phyloP scores from a whole-genome alignment of 2,329 filamentous ascomycete genomes.

The Arthrobotrys entomopaga region DNA sequence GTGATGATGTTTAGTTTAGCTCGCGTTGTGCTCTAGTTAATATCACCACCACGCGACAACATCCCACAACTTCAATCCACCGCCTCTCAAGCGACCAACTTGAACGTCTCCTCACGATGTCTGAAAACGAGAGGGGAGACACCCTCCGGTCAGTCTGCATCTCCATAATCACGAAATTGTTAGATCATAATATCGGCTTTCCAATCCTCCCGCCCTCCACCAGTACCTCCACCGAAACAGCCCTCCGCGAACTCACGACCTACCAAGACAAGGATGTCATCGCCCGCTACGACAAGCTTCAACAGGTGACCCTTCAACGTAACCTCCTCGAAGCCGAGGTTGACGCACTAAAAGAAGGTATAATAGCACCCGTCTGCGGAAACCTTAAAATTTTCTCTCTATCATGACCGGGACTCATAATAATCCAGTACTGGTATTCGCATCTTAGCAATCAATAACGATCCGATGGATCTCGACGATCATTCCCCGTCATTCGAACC shows the following conservation, averaged over 20 bases:
- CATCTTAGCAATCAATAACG: slow-evolving; percentile 29
- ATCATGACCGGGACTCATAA: slow-evolving; percentile 36
- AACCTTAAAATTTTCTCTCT: background rate
- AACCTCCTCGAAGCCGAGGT: slow-evolving; percentile 41
- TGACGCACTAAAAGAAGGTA: slow-evolving; percentile 44
- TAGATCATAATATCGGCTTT: slow-evolving; percentile 46
- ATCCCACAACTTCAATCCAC: background rate
- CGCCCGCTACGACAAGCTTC: slow-evolving; percentile 35
- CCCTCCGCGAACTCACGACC: slow-evolving; percentile 31
- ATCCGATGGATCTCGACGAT: slow-evolving; percentile 52
- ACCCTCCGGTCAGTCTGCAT: slow-evolving; percentile 33
- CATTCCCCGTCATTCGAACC: slow-evolving; percentile 14
- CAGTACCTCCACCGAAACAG: slow-evolving; percentile 23
- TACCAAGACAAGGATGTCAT: slow-evolving; percentile 28
- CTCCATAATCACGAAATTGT: slow-evolving; percentile 38
- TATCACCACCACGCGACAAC: slow-evolving; percentile 39
- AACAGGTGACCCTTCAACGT: slow-evolving; percentile 37
- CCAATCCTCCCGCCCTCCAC: slow-evolving; percentile 44
- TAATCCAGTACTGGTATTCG: slow-evolving; percentile 10
- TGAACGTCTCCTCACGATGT: slow-evolving; percentile 23
- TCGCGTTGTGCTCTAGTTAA: slow-evolving; percentile 18
- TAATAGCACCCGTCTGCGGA: background rate
- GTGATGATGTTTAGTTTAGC: slow-evolving; percentile 3
- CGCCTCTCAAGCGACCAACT: background rate
- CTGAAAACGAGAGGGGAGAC: slow-evolving; percentile 2